Base-by-base conservation (phyloP, 768 basidiomycete species). In the Lentinula edodes region DNA sequence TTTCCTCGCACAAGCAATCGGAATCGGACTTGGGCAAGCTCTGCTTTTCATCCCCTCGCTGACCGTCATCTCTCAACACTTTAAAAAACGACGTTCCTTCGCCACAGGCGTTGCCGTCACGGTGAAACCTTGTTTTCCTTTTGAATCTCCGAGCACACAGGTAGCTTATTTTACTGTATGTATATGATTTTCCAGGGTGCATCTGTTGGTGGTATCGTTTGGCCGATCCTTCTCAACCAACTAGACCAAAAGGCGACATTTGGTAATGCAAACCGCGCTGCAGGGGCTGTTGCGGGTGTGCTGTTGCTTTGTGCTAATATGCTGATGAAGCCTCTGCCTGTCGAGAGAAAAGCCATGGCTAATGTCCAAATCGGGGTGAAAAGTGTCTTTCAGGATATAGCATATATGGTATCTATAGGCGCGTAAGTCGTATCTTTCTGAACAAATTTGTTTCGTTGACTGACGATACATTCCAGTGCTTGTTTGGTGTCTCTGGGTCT, bases 31-130 rank as follows among this genome's bases (percentile, higher is more conserved):
- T n/a, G 80, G 76, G 4, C 66, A 70, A 4, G 83, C 82, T 8
- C 62, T 83, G 39, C 65, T 77, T 5, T 84, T 81, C 65, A 68
- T 83, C 38, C 83, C 78, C 62, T 71, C 75, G 15, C 67, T 82
- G 61, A 76, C 77, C 9, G 71, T 84, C 42, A 63, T 83, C 20
- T 75, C 79, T 4, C 83, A 84, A 57, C 77, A 82, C 63, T 86
- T 85, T 69, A 67, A 74, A 38, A 67, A 66, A 15, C 76, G 76
- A 12, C 78, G 80, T 12, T 76, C 78, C 8, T 66, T 82, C 48
- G 83, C 81, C 0, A 81, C 81, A n/a, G 48, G 60, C 52, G 20
- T 68, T 62, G 23, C 68, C 62, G 38, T 64, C 41, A 50, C 63
- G 41, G 15, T 72, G 52, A 63, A 69, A 28, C 55, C 10, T 41